Percentiles rank a stretch among this genome's conserved stretches.
Evolutionary conservation across 768 basidiomycete species (phyloP).

Genomic region (Boletellus emodensis): DNA sequence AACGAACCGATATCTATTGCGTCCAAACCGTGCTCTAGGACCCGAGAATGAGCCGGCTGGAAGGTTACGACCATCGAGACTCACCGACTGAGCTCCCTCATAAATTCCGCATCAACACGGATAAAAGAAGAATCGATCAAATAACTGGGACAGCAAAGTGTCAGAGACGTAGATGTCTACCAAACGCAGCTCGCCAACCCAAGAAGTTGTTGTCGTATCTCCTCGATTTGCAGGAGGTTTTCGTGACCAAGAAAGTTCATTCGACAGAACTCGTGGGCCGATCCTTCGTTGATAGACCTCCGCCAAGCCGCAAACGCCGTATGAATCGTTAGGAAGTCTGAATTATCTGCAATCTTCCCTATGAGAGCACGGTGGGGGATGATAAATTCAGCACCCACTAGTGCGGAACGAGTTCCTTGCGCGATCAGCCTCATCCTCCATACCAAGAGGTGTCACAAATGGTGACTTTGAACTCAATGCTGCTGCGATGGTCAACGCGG

Average conservation of each 20-base stretch:
- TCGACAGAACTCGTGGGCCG: conserved; percentile 74
- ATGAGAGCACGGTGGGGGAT: neutral
- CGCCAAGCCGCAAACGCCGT: conserved; percentile 90
- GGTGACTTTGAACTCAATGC: conserved; percentile 91
- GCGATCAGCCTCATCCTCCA: conserved; percentile 80
- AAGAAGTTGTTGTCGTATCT: conserved; percentile 86
- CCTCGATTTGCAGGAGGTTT: conserved; percentile 96
- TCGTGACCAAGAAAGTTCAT: conserved; percentile 81
- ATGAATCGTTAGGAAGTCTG: conserved; percentile 92
- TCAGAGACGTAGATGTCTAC: neutral
- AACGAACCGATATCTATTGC: conserved; percentile 74
- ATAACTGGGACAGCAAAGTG: conserved; percentile 46
- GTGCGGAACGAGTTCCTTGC: conserved; percentile 77
- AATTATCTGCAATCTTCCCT: conserved; percentile 59
- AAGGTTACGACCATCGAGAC: neutral
- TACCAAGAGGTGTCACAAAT: conserved; percentile 84
- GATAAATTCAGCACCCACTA: conserved; percentile 42
- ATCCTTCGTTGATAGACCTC: conserved; percentile 54
- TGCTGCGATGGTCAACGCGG: conserved; percentile 95
- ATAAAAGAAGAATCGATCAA: conserved; percentile 88
- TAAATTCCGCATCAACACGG: conserved; percentile 56
- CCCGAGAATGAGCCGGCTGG: conserved; percentile 3
- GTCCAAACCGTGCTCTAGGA: conserved; percentile 66
- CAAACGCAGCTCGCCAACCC: conserved; percentile 40
- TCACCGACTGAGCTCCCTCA: conserved; percentile 68